Evolutionary conservation across 129 eudicot genomes (phyloP).

Genomic region (Logfia minima): DNA sequence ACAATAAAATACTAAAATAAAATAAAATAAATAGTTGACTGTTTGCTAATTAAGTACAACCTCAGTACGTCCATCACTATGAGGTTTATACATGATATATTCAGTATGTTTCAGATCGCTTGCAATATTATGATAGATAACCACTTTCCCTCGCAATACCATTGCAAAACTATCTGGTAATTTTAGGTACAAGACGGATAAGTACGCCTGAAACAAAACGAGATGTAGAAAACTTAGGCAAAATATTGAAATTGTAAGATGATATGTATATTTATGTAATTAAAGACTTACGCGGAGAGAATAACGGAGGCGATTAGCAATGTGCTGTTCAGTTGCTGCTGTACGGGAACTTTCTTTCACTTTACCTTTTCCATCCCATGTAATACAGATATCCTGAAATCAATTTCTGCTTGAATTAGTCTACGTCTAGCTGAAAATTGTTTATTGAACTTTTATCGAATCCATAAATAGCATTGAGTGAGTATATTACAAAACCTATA

Average conservation of each 20-base stretch:
- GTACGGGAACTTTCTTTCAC: conserved; percentile 34
- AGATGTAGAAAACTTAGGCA: conserved; percentile 1
- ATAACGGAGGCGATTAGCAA: conserved; percentile 63
- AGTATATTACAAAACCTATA: background rate
- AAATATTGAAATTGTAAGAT: background rate
- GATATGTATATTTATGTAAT: background rate
- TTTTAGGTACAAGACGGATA: conserved; percentile 76
- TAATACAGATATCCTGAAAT: conserved; percentile 19
- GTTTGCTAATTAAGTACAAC: conserved; percentile 31
- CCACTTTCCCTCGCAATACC: conserved; percentile 57
- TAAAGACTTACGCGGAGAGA: conserved; percentile 75
- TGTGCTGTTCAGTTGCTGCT: conserved; percentile 54
- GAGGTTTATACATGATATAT: conserved; percentile 81
- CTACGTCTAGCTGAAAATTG: no score
- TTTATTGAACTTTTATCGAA: no score
- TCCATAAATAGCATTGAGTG: background rate
- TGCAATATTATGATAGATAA: conserved; percentile 74
- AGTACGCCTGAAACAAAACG: conserved; percentile 55
- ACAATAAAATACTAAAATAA: background rate
- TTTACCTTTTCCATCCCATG: conserved; percentile 39
- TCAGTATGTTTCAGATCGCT: conserved; percentile 74
- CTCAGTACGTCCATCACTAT: conserved; percentile 52
- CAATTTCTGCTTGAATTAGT: no score
- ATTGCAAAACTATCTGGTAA: conserved; percentile 62
- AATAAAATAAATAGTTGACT: background rate